A percentile compares a stretch with the other conserved stretches of the same genome.
phyloP scores from a whole-genome alignment of 2,329 filamentous ascomycete genomes.

The Ophiostoma sp. region DNA sequence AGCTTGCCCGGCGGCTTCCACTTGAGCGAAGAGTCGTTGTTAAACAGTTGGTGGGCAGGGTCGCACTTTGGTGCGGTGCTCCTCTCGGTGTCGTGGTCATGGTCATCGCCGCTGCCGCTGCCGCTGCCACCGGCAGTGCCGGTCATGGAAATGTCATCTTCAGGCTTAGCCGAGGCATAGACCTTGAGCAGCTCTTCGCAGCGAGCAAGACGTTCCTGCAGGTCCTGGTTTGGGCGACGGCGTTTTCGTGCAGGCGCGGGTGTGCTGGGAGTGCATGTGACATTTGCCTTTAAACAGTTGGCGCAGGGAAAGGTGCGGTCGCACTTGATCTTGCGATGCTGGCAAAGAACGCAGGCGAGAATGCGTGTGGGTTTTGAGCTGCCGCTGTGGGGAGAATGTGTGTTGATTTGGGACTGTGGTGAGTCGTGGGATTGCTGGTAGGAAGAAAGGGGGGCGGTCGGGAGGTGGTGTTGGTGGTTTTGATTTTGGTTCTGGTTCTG shows the following conservation, averaged over 20 bases:
- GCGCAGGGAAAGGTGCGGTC: slow-evolving; percentile 55
- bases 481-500: not conserved
- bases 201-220: slow-evolving; percentile 55
- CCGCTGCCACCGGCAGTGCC: slow-evolving; percentile 14
- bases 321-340: slow-evolving; percentile 59
- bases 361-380: slow-evolving; percentile 41
- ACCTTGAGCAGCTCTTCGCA: slow-evolving; percentile 56
- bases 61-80: slow-evolving; percentile 29
- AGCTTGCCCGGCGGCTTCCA: slow-evolving; percentile 50
- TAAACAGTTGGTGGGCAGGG: slow-evolving; percentile 27
- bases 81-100: not conserved
- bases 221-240: slow-evolving; percentile 54
- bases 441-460: slow-evolving; percentile 15
- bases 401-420: not conserved
- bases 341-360: slow-evolving; percentile 53
- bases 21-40: slow-evolving; percentile 33
- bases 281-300: slow-evolving; percentile 57
- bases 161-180: slow-evolving; percentile 43
- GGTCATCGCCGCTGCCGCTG: slow-evolving; percentile 19
- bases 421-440: slow-evolving; percentile 16
- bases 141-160: slow-evolving; percentile 24
- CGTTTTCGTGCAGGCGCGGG: slow-evolving; percentile 57
- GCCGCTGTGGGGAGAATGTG: not conserved
- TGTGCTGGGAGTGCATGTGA: slow-evolving; percentile 55
- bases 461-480: not conserved